These are phyloP conservation scores for Nepenthes gracilis DNA, from an alignment of 148 eudicot species.

Conservation along the genomic window DNA sequence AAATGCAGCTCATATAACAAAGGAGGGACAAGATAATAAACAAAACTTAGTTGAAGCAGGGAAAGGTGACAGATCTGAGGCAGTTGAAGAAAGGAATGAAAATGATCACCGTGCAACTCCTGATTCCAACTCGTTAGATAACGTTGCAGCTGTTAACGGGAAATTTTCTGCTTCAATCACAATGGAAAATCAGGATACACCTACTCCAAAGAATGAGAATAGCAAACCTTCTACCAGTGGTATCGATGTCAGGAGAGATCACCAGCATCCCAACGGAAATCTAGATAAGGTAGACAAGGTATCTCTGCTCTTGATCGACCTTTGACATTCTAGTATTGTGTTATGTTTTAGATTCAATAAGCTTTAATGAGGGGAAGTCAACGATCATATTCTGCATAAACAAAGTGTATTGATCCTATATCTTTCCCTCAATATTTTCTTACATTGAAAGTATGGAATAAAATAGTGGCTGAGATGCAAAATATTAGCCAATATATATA, in stretches of 20 bases:
- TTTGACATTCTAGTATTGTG: too few species aligned
- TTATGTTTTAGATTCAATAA: too few species aligned
- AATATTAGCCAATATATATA: too few species aligned
- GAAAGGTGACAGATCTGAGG: conserved; percentile 15
- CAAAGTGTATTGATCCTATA: too few species aligned
- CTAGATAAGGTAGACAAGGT: conserved; percentile 6
- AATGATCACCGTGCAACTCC: conserved; percentile 8
- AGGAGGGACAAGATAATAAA: conserved; percentile 20
- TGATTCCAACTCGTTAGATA: conserved; percentile 11
- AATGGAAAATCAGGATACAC: conserved; percentile 20
- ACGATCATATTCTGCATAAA: too few species aligned
- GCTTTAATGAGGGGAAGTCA: too few species aligned
- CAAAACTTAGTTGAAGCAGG: conserved; percentile 13
- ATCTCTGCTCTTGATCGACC: background rate
- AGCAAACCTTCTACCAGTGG: conserved; percentile 10
- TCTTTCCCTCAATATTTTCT: too few species aligned
- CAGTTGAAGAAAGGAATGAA: conserved; percentile 15
- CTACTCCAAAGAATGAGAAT: conserved; percentile 15
- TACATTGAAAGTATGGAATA: too few species aligned
- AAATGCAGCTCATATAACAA: conserved; percentile 11
- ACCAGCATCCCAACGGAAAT: conserved; percentile 9
- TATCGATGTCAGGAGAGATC: background rate
- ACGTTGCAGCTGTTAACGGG: conserved; percentile 25
- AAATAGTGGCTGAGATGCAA: too few species aligned
- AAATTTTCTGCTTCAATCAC: conserved; percentile 16